Evolutionary conservation across 805 yeast genomes (phyloP).

Genomic region (Myxozyma melibiosi): DNA sequence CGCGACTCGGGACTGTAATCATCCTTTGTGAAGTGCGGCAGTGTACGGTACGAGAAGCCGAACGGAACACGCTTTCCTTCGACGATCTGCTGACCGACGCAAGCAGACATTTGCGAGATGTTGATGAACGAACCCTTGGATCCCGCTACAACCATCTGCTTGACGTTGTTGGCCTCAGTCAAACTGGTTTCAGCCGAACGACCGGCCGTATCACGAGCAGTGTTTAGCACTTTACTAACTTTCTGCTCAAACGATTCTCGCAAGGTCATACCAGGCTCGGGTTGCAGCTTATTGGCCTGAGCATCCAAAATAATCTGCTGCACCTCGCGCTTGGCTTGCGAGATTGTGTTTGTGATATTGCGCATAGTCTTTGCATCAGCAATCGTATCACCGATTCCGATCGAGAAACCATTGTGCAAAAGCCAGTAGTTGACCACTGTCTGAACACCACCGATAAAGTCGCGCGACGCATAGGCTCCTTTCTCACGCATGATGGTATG

Average conservation of each 20-base stretch:
- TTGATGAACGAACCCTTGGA: slow-evolving; percentile 99
- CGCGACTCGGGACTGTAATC: slow-evolving; percentile 98
- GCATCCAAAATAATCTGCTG: slow-evolving; percentile 93
- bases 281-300: slow-evolving; percentile 81
- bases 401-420: slow-evolving; percentile 94
- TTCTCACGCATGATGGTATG: slow-evolving; percentile 98
- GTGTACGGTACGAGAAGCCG: slow-evolving; percentile 93
- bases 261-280: slow-evolving; percentile 99
- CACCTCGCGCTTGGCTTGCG: slow-evolving; percentile 89
- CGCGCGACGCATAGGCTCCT: slow-evolving; percentile 88
- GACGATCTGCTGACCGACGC: slow-evolving; percentile 99
- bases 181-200: slow-evolving; percentile 95
- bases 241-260: slow-evolving; percentile 98
- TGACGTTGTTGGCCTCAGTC: slow-evolving; percentile 92
- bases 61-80: slow-evolving; percentile 99
- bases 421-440: slow-evolving; percentile 96
- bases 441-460: slow-evolving; percentile 87
- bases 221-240: slow-evolving; percentile 90
- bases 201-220: slow-evolving; percentile 99
- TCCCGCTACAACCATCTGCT: slow-evolving; percentile 99
- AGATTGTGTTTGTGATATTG: slow-evolving; percentile 87
- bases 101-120: slow-evolving; percentile 99
- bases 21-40: slow-evolving; percentile 98
- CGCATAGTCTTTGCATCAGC: slow-evolving; percentile 97
- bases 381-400: slow-evolving; percentile 99